These are phyloP conservation scores for Saccharum hybrid DNA, from an alignment of 202 grass and related monocot genomes.

Conservation along the genomic window DNA sequence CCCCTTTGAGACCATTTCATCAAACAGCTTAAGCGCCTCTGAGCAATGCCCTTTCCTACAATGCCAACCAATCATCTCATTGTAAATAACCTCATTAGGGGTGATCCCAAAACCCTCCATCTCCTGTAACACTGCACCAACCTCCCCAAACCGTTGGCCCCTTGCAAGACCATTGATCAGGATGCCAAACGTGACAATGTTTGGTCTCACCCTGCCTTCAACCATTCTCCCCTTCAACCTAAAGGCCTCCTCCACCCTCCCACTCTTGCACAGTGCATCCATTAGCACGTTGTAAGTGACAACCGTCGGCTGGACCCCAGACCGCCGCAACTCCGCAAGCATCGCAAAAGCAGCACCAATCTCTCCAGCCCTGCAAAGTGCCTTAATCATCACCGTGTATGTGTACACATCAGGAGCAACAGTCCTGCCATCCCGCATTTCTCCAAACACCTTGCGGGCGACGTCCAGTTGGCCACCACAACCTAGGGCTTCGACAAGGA, in stretches of 20 bases:
- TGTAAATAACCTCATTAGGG: slow-evolving; percentile 83
- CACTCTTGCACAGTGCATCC: slow-evolving; percentile 73
- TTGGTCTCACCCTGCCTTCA: slow-evolving; percentile 52
- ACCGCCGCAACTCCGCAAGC: slow-evolving; percentile 57
- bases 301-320: slow-evolving; percentile 49
- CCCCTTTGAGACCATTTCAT: slow-evolving; percentile 72
- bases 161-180: slow-evolving; percentile 84
- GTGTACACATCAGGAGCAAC: slow-evolving; percentile 58
- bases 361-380: slow-evolving; percentile 56
- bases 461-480: slow-evolving; percentile 39
- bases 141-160: slow-evolving; percentile 52
- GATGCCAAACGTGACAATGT: slow-evolving; percentile 74
- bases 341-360: slow-evolving; percentile 54
- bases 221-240: slow-evolving; percentile 68
- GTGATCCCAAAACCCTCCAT: slow-evolving; percentile 68
- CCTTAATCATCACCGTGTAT: slow-evolving; percentile 67
- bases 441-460: slow-evolving; percentile 58
- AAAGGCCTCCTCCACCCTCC: slow-evolving; percentile 74
- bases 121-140: slow-evolving; percentile 54
- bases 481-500: slow-evolving; percentile 45
- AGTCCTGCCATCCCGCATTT: slow-evolving; percentile 52
- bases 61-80: slow-evolving; percentile 76
- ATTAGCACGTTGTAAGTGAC: slow-evolving; percentile 81
- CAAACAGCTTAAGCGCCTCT: slow-evolving; percentile 55
- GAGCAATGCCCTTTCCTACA: slow-evolving; percentile 57